Evolutionary conservation across 148 eudicot genomes (phyloP).

Genomic region (Chenopodium quinoa): DNA sequence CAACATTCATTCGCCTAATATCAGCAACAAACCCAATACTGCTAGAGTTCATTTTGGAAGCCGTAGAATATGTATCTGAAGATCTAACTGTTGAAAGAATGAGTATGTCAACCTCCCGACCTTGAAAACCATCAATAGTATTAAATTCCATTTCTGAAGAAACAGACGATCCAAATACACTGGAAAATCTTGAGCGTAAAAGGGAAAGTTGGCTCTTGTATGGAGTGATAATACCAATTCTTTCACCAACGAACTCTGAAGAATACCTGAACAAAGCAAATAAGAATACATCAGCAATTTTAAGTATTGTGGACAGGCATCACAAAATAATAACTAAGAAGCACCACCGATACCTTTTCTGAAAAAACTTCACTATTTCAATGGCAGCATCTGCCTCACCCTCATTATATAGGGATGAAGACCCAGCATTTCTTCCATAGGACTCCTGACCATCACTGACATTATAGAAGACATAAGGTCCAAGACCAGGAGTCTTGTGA

Average conservation of each 20-base stretch:
- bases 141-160: constrained; percentile 88
- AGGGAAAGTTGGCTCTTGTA: constrained; percentile 86
- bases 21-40: constrained; percentile 96
- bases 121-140: constrained; percentile 98
- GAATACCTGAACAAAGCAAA: constrained; percentile 56
- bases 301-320: constrained; percentile 4
- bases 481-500: constrained; percentile 74
- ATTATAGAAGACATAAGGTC: constrained; percentile 91
- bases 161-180: constrained; percentile 82
- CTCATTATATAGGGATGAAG: constrained; percentile 82
- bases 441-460: constrained; percentile 81
- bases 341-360: constrained; percentile 46
- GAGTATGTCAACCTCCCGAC: constrained; percentile 93
- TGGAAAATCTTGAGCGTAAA: constrained; percentile 77
- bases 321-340: constrained; percentile 1
- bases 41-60: constrained; percentile 38
- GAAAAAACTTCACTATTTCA: constrained; percentile 65
- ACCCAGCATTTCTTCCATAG: constrained; percentile 69
- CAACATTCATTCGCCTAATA: constrained; percentile 98
- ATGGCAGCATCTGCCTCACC: constrained; percentile 96
- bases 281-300: constrained; percentile 8
- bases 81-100: constrained; percentile 93
- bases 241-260: constrained; percentile 73
- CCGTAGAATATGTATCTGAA: constrained; percentile 39
- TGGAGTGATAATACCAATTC: constrained; percentile 94